Conservation (phyloP, 1,139 yeast genomes). For the Geotrichum australiense region DNA sequence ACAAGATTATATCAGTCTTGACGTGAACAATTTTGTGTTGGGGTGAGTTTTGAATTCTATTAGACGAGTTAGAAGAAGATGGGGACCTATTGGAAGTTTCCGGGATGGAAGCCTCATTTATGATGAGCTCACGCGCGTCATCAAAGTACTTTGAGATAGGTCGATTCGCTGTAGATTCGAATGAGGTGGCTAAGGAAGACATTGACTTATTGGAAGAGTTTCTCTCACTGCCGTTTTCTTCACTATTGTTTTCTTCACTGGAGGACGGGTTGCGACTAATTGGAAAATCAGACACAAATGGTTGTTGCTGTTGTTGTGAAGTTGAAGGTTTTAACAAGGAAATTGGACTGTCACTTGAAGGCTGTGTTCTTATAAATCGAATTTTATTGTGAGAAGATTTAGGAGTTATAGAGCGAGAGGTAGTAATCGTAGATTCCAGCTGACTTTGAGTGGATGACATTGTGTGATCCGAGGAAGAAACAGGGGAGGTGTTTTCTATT, state of each 20-base stretch:
- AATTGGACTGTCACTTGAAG: not conserved
- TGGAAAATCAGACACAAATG: constrained; percentile 5
- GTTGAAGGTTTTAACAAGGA: not conserved
- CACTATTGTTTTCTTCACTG: constrained; percentile 16
- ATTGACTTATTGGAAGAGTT: constrained; percentile 20
- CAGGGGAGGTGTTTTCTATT: not conserved
- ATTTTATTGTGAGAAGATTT: constrained; percentile 1
- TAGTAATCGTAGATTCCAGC: not conserved
- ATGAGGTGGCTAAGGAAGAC: constrained; percentile 24
- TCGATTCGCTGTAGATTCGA: constrained; percentile 18
- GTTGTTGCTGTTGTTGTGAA: not conserved
- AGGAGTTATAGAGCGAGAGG: not conserved
- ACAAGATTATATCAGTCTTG: no score
- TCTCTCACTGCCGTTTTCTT: constrained; percentile 12
- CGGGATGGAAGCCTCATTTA: not conserved
- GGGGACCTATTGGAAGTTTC: not conserved
- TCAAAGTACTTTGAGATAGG: constrained; percentile 10
- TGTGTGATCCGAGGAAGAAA: not conserved
- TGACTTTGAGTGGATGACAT: constrained; percentile 1
- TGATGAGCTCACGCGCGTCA: constrained; percentile 2
- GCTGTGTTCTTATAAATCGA: not conserved
- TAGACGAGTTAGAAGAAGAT: not conserved
- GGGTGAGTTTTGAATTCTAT: not conserved
- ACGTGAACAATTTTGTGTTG: not conserved
- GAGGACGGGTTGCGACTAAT: constrained; percentile 15